Evolutionary conservation across 495 filamentous ascomycete genomes (phyloP), one percentile per base, ranked within the genome.

Genomic region (Annulohypoxylon maeteangense): DNA sequence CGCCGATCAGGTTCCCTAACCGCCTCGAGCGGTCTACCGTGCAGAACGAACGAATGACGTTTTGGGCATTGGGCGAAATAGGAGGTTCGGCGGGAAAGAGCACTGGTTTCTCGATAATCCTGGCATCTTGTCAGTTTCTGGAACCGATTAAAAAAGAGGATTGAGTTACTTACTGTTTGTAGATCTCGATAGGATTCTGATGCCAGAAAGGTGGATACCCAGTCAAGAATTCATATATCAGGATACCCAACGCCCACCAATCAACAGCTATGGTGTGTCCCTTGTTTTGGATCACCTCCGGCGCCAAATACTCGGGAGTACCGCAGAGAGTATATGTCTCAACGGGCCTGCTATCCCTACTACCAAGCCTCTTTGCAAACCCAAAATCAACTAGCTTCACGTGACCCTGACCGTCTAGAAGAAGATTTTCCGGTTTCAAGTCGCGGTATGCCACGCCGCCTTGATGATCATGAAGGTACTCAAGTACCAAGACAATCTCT

Each of bases 201-300:
- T 97, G 92, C 92, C 95, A 99, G 79, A 99, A 99, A 1, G 95
- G 95, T 5, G 95, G 95, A 74, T 97, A 96, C 36, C 95, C 95
- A 3, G 95, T 93, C 25, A 98, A 83, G 75, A 99, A 97, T 76
- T 99, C 95, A 78, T 96, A 98, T 60, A 98, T 93, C 55, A 99
- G 80, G 69, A 99, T 97, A 5, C 95, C 95, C 68, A 98, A 84
- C 6, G 95, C 96, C 95, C 95, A 99, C 95, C 95, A 99, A 80
- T 99, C 95, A n/a, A 99, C 95, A 0, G 95, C 95, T 36, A 92
- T 93, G 29, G 92, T 94, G 76, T 99, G 95, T 12, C 94, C 94
- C 75, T 93, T 95, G 78, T 94, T 96, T 70, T 94, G 91, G 63
- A 99, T 98, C 18, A 98, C 94, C 82, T 99, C 95, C 1, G 95